Percentiles rank a stretch among this genome's conserved stretches.
Conservation (phyloP, 208 protist species). For the Crithidia expoeki region DNA sequence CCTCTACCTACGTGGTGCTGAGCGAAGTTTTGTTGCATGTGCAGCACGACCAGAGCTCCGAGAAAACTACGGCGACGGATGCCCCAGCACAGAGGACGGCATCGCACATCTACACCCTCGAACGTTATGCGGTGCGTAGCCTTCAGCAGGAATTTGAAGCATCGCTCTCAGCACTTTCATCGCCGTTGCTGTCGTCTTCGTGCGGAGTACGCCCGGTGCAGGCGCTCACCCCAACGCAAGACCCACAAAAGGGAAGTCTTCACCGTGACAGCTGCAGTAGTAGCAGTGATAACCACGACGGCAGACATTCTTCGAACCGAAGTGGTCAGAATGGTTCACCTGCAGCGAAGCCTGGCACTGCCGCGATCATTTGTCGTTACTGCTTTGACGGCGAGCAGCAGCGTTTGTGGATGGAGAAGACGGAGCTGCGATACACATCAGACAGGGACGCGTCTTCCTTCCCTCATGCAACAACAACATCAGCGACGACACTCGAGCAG, state of each 20-base stretch:
- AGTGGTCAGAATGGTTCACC: background rate
- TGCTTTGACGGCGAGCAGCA: conserved; percentile 18
- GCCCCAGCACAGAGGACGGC: background rate
- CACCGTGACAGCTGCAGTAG: background rate
- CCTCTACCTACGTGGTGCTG: conserved; percentile 27
- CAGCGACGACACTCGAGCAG: background rate
- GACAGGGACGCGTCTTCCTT: background rate
- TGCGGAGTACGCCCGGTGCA: background rate
- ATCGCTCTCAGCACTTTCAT: background rate
- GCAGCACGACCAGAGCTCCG: background rate
- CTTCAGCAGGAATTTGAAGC: background rate
- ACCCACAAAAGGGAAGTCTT: background rate
- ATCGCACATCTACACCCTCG: background rate
- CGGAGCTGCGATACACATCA: too few relatives aligned
- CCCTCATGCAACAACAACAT: background rate
- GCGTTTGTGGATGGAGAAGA: conserved; percentile 21
- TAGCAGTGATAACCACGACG: background rate
- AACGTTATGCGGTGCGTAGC: background rate
- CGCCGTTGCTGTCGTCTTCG: background rate
- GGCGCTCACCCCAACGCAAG: background rate
- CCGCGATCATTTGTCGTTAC: background rate
- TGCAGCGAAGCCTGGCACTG: background rate
- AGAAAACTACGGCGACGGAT: background rate
- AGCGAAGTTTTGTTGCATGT: conserved; percentile 17
- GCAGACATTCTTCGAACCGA: background rate